Evolutionary conservation across 2,329 filamentous ascomycete species (phyloP), one percentile per base, ranked within the genome.

Genomic region (Leptodontidium sp.): DNA sequence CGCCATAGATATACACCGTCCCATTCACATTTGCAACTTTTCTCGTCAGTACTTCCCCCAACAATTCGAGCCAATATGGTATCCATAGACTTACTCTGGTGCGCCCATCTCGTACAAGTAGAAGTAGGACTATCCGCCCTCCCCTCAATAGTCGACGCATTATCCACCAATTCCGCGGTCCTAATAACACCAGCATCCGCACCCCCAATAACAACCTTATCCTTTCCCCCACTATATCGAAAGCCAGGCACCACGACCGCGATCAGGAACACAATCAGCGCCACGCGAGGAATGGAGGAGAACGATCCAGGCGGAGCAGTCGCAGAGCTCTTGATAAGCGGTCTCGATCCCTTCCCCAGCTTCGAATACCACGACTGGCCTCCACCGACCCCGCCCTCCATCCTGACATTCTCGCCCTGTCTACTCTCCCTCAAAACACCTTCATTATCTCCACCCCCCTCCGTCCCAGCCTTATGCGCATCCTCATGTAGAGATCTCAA

Each of bases 1-100:
- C 92, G 45, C 92, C 92, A 73, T 93, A 94, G 65, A 93, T 86
- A 77, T 93, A 94, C 2, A 94, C 76, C 0, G 91, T 94, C 15
- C 91, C 91, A 72, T 93, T 93, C 17, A 94, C 84, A 45, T 91
- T 77, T 3, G 92, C 88, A 70, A 84, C 87, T 71, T 71, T 32
- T 66, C 68, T 75, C 57, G 76, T 72, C 73, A 47, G 66, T 29
- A 40, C 52, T n/a, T 50, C 59, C 21, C 6, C 12, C 1, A 61
- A 9, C 38, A 32, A 32, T 45, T 32, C 24, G 29, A 45, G 17
- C 53, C 9, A 49, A 35, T 15, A 24, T 8, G 14, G 40, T 2
- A 9, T 24, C 14, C 35, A n/a, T 21, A 32, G 52, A 75, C 81
- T 76, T 73, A 83, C 87, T 86, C 79, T 92, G 90, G 64, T 89